Percentiles rank a stretch among this genome's conserved stretches.
Evolutionary conservation across 805 yeast genomes (phyloP).

Genomic region (Candida nemodendra): DNA sequence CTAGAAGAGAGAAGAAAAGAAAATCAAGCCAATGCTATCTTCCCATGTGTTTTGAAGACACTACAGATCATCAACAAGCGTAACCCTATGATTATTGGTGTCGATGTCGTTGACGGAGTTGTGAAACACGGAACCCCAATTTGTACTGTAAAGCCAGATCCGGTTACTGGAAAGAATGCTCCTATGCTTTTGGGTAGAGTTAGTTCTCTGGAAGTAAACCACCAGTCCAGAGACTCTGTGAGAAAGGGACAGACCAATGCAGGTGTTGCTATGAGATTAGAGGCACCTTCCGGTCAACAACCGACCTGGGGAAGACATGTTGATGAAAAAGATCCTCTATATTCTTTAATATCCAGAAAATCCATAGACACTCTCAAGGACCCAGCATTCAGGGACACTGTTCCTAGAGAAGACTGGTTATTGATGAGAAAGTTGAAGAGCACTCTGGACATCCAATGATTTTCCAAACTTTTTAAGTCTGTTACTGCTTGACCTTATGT

Average conservation of each 20-base stretch:
- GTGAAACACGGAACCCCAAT: conserved; percentile 92
- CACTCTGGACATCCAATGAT: conserved; percentile 74
- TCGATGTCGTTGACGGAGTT: conserved; percentile 90
- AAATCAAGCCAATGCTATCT: conserved; percentile 82
- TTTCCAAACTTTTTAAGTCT: neutral
- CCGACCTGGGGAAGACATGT: conserved; percentile 99
- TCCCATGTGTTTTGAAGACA: conserved; percentile 94
- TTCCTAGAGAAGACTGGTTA: conserved; percentile 94
- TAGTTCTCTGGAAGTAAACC: conserved; percentile 92
- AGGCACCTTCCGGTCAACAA: conserved; percentile 86
- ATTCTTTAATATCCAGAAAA: conserved; percentile 85
- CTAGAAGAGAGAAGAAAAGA: conserved; percentile 89
- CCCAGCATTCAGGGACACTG: conserved; percentile 94
- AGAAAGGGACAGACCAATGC: conserved; percentile 95
- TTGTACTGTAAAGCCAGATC: conserved; percentile 88
- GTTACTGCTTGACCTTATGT: too few species aligned
- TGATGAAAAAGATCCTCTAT: conserved; percentile 85
- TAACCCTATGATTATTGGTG: conserved; percentile 99
- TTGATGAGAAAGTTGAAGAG: conserved; percentile 85
- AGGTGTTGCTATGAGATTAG: conserved; percentile 98
- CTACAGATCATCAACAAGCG: conserved; percentile 96
- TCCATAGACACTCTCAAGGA: conserved; percentile 97
- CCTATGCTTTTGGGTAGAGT: conserved; percentile 83
- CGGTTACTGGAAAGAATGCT: conserved; percentile 71
- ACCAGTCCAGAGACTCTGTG: conserved; percentile 73